phyloP scores from a whole-genome alignment of 495 filamentous ascomycete genomes.

The Hypoxylon crocopeplum region DNA sequence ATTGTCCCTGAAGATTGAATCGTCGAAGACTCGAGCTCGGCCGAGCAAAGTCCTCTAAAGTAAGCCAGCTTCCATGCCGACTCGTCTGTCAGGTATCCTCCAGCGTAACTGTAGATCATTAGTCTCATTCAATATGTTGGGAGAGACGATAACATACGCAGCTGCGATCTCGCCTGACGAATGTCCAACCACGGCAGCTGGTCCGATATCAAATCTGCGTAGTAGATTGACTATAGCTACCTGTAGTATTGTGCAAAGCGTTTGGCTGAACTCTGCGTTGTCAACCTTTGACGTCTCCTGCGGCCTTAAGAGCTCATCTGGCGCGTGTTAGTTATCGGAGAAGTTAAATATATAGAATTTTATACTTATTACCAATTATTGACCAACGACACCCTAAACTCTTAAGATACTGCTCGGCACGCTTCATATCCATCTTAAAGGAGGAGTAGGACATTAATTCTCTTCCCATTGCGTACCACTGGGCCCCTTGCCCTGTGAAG shows the following conservation, averaged over 20 bases:
- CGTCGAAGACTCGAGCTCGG: neutral
- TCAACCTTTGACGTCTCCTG: conserved; percentile 39
- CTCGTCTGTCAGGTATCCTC: conserved; percentile 43
- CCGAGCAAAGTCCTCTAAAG: conserved; percentile 37
- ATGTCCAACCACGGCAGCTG: conserved; percentile 58
- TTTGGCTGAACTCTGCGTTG: conserved; percentile 44
- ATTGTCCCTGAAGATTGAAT: conserved; percentile 24
- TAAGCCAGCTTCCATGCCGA: conserved; percentile 54
- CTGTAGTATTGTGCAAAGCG: conserved; percentile 54
- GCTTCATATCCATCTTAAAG: neutral
- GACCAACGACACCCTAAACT: neutral
- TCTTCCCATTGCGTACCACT: conserved; percentile 55
- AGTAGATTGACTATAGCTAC: conserved; percentile 59
- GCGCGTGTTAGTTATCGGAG: neutral
- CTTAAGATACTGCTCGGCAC: neutral
- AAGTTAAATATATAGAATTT: no score
- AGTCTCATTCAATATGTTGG: neutral
- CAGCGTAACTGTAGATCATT: conserved; percentile 35
- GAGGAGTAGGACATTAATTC: conserved; percentile 45
- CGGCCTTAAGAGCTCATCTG: conserved; percentile 10
- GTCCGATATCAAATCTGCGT: conserved; percentile 49
- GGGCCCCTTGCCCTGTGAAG: conserved; percentile 46
- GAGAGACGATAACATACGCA: conserved; percentile 23
- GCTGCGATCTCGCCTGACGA: conserved; percentile 66
- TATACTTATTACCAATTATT: neutral